Evolutionary conservation across 1,139 yeast genomes (phyloP), one percentile per base, ranked within the genome.

Genomic region (Suhomyces bolitotheri): DNA sequence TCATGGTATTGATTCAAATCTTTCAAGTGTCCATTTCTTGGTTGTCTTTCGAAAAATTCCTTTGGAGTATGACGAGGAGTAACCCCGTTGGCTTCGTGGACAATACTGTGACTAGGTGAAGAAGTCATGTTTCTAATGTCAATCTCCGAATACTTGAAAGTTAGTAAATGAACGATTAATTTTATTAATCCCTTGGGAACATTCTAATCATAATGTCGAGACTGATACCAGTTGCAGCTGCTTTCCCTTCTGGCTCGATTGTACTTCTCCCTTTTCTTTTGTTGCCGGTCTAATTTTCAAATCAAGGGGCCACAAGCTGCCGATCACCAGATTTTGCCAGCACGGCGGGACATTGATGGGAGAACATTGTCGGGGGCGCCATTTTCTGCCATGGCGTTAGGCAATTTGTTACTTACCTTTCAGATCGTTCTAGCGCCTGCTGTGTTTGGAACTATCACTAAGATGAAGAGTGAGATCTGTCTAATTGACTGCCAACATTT

Each of bases 1-100:
- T 75, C 65, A 43, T 76, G 66, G 71, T 90, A 92, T 46, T 88
- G 82, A n/a, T 78, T 85, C 47, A 86, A 51, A 36, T 62, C 56
- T 38, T 58, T 60, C 38, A 78, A 52, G 50, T 68, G 73, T 27
- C 79, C 76, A 31, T 65, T 58, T 34, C 71, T 65, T 41, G 92
- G 90, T 56, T 82, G 89, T 50, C 81, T 82, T 49, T 78, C 76
- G 59, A 66, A 85, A 65, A 87, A 88, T 49, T 81, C 86, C 51
- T 73, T 58, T 37, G 96, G 96, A 33, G 95, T 83, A 33, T 69
- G 73, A 54, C 80, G 79, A 31, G 80, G 71, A 40, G 60, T 59
- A 39, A 82, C 76, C 45, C 76, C 70, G 60, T 83, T 82, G 44
- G 96, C 95, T 66, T 88, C 96, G 57, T 85, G 94, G 38, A 87